phyloP scores from a whole-genome alignment of 805 yeast genomes.

The Priceomyces carsonii region DNA sequence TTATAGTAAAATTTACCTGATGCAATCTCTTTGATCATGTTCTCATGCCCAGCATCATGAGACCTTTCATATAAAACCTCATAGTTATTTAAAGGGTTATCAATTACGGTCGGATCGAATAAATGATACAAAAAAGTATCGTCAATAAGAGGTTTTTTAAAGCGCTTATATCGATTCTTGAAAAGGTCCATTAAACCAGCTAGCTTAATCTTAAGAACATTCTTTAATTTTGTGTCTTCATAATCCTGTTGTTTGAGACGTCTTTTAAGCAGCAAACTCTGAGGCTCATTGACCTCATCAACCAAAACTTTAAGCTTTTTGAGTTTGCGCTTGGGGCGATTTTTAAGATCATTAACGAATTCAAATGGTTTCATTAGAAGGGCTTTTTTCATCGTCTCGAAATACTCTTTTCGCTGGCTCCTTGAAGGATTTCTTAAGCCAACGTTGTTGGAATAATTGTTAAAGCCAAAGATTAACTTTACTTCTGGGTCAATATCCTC shows the following conservation, averaged over 20 bases:
- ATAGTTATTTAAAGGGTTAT: conserved; percentile 35
- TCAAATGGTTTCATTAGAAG: conserved; percentile 68
- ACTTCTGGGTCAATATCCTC: conserved; percentile 48
- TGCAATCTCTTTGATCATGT: conserved; percentile 77
- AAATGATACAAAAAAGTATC: conserved; percentile 71
- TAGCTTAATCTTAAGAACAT: conserved; percentile 79
- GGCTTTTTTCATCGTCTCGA: conserved; percentile 52
- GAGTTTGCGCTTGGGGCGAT: conserved; percentile 52
- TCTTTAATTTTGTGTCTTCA: conserved; percentile 79
- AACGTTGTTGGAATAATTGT: conserved; percentile 45
- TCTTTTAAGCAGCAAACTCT: conserved; percentile 37
- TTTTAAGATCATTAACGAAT: conserved; percentile 62
- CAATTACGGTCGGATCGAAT: conserved; percentile 60
- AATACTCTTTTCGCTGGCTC: conserved; percentile 56
- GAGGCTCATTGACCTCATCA: conserved; percentile 21
- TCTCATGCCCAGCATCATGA: conserved; percentile 48
- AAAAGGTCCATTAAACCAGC: conserved; percentile 88
- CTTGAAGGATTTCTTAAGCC: conserved; percentile 43
- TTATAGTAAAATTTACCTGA: conserved; percentile 76
- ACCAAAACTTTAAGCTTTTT: conserved; percentile 38
- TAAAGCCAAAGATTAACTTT: conserved; percentile 57
- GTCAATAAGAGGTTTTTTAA: conserved; percentile 87
- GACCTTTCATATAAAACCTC: conserved; percentile 46
- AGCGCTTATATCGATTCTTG: conserved; percentile 83
- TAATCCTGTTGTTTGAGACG: conserved; percentile 53